Conservation (phyloP, 129 eudicot genomes). For the Artemisia tridentata region DNA sequence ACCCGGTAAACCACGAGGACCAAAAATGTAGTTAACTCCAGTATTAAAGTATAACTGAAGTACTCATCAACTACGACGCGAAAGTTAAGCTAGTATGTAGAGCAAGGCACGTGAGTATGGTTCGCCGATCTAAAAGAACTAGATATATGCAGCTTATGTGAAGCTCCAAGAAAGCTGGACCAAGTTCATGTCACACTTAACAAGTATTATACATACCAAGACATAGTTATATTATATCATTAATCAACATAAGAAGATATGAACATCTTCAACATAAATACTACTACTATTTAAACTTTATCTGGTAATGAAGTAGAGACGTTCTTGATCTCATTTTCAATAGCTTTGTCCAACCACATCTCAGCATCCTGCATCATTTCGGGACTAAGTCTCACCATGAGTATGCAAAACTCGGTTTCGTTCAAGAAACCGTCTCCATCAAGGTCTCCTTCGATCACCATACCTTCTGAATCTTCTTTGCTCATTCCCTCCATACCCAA, state of each 20-base stretch:
- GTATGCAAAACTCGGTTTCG: constrained; percentile 70
- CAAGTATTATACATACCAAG: constrained; percentile 14
- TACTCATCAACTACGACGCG: too few species aligned
- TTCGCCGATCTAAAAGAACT: neutral
- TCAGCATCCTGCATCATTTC: constrained; percentile 89
- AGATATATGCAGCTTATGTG: constrained; percentile 7
- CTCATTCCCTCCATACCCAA: constrained; percentile 80
- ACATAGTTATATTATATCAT: neutral
- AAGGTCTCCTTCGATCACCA: constrained; percentile 79
- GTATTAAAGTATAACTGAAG: too few species aligned
- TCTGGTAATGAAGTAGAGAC: constrained; percentile 13
- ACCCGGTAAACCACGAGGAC: too few species aligned
- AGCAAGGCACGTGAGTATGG: too few species aligned
- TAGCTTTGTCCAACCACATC: constrained; percentile 71
- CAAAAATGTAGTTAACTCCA: too few species aligned
- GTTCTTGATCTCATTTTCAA: constrained; percentile 41
- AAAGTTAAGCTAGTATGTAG: too few species aligned
- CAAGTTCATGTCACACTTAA: constrained; percentile 9
- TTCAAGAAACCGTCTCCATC: constrained; percentile 78
- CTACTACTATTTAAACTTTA: neutral
- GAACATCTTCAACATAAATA: constrained; percentile 14
- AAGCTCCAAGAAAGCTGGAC: constrained; percentile 26
- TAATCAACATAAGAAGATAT: neutral
- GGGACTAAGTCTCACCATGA: constrained; percentile 90
- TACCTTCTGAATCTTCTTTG: constrained; percentile 60